Percentiles rank a stretch among this genome's conserved stretches.
Evolutionary conservation across 768 basidiomycete genomes (phyloP).

Genomic region (Rhizopogon vesiculosus): DNA sequence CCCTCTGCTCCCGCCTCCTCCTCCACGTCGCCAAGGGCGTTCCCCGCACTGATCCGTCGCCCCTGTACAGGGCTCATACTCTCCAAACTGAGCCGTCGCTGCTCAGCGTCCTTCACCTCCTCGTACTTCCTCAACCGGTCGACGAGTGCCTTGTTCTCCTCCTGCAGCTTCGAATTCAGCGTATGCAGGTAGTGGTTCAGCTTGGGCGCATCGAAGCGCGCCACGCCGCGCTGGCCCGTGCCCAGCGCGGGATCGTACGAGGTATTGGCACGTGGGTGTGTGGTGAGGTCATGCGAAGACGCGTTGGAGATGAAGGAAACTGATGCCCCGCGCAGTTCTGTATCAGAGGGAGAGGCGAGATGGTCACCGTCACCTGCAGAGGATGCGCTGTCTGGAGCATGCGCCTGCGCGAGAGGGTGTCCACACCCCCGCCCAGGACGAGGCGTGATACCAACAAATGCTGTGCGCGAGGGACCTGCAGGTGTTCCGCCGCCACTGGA

Average conservation of each 20-base stretch:
- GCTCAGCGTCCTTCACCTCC: constrained; percentile 34
- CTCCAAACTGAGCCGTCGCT: constrained; percentile 19
- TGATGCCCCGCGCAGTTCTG: constrained; percentile 37
- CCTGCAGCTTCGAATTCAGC: constrained; percentile 75
- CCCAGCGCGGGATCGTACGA: constrained; percentile 86
- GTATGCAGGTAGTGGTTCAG: constrained; percentile 84
- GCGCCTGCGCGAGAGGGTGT: constrained; percentile 62
- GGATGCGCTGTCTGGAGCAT: constrained; percentile 37
- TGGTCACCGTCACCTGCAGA: constrained; percentile 19
- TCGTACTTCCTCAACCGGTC: constrained; percentile 50
- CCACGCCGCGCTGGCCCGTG: constrained; percentile 61
- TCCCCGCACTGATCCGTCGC: constrained; percentile 49
- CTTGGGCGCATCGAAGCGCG: constrained; percentile 80
- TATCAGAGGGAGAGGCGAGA: constrained; percentile 39
- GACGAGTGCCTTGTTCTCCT: constrained; percentile 74
- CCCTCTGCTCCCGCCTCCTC: constrained; percentile 62
- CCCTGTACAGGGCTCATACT: constrained; percentile 26
- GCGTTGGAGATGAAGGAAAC: constrained; percentile 77
- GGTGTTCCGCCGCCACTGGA: constrained; percentile 27
- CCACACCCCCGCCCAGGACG: constrained; percentile 41
- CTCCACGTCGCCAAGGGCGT: constrained; percentile 51
- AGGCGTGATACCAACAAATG: constrained; percentile 64
- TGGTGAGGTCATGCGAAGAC: constrained; percentile 85
- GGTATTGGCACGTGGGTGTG: constrained; percentile 74
- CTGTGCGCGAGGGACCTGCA: constrained; percentile 37